A percentile compares a stretch with the other conserved stretches of the same genome.
Conservation (phyloP, 352 stramenopile genomes). For the Phytophthora quininea region DNA sequence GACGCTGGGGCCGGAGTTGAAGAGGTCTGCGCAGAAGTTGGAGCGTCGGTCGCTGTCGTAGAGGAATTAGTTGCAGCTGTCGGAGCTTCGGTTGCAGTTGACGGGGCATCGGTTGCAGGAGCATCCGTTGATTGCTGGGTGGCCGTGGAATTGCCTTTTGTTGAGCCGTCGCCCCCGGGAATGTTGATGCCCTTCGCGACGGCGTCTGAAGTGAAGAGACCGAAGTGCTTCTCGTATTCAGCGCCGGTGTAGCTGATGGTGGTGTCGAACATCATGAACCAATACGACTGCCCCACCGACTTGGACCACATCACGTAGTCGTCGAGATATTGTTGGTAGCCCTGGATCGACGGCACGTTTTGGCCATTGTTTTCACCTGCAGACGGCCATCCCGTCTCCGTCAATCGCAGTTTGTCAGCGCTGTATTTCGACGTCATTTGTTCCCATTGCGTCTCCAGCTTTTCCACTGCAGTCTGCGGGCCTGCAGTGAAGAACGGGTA, state of each 20-base stretch:
- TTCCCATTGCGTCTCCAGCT: constrained; percentile 59
- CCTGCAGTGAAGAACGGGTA: constrained; percentile 77
- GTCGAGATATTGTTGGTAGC: constrained; percentile 48
- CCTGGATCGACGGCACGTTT: constrained; percentile 46
- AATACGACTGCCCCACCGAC: constrained; percentile 45
- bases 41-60: no score
- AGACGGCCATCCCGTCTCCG: constrained; percentile 71
- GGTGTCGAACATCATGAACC: constrained; percentile 79
- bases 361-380: constrained; percentile 34
- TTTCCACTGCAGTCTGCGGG: constrained; percentile 47
- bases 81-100: background rate
- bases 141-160: constrained; percentile 17
- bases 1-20: no score
- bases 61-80: background rate
- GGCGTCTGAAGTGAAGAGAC: constrained; percentile 47
- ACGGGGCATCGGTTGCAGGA: background rate
- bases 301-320: constrained; percentile 55
- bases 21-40: no score
- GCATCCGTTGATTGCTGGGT: constrained; percentile 8
- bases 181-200: constrained; percentile 42
- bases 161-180: constrained; percentile 21
- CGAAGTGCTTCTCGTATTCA: constrained; percentile 72
- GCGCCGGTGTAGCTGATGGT: constrained; percentile 46
- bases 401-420: constrained; percentile 49
- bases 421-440: constrained; percentile 54